These are phyloP conservation scores for Betula pendula DNA, from an alignment of 306 rosid species.

Conservation along the genomic window DNA sequence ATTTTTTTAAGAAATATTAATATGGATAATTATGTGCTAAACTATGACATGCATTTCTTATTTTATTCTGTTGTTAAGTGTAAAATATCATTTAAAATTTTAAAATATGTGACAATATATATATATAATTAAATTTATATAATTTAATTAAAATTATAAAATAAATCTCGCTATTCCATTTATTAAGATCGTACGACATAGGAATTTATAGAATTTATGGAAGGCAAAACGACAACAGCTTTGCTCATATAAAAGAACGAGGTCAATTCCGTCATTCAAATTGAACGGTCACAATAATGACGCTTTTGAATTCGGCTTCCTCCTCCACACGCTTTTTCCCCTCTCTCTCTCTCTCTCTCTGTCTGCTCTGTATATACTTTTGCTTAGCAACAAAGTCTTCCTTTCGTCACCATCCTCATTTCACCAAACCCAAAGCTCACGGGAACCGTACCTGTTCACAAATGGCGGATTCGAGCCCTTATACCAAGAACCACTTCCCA, in stretches of 20 bases:
- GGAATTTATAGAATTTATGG: too few relatives aligned
- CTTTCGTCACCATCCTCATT: slow-evolving; percentile 38
- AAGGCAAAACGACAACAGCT: background rate
- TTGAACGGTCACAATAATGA: slow-evolving; percentile 33
- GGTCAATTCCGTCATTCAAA: background rate
- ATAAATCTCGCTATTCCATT: too few relatives aligned
- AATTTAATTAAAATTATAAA: too few relatives aligned
- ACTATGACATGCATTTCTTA: too few relatives aligned
- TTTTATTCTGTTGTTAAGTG: too few relatives aligned
- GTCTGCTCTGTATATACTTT: background rate
- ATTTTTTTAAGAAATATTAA: too few relatives aligned
- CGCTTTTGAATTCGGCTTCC: slow-evolving; percentile 22
- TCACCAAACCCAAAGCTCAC: slow-evolving; percentile 29
- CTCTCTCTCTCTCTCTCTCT: slow-evolving; percentile 4
- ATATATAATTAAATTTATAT: too few relatives aligned
- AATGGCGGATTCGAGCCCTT: slow-evolving; percentile 65
- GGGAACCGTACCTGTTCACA: slow-evolving; percentile 21
- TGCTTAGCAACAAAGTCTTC: slow-evolving; percentile 54
- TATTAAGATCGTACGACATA: too few relatives aligned
- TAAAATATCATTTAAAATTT: too few relatives aligned
- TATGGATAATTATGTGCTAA: too few relatives aligned
- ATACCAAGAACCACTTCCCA: slow-evolving; percentile 47
- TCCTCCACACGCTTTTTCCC: background rate
- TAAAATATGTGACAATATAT: too few relatives aligned
- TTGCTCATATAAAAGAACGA: background rate